phyloP scores from a whole-genome alignment of 2,329 filamentous ascomycete species.

The Aspergillus phoenicis region DNA sequence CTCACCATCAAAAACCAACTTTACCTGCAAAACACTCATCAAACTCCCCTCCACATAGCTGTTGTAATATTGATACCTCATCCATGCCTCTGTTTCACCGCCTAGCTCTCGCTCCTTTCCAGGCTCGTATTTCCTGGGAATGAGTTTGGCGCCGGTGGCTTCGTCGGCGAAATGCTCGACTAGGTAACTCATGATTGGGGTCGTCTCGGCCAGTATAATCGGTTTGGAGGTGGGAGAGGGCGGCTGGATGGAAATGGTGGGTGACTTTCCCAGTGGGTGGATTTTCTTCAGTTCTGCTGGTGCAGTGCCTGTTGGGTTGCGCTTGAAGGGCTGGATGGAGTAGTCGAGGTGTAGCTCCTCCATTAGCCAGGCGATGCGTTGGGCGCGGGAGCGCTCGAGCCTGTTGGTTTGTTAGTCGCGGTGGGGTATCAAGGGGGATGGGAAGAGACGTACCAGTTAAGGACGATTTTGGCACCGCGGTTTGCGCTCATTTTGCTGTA shows the following conservation, averaged over 20 bases:
- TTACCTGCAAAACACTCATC: conserved; percentile 70
- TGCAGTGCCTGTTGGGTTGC: conserved; percentile 64
- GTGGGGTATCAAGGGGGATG: neutral
- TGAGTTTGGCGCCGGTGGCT: conserved; percentile 37
- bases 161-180: conserved; percentile 62
- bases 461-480: conserved; percentile 57
- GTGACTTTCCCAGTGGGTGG: conserved; percentile 86
- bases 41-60: conserved; percentile 85
- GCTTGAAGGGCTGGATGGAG: conserved; percentile 77
- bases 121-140: conserved; percentile 54
- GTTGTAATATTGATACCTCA: conserved; percentile 69
- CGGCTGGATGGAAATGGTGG: conserved; percentile 68
- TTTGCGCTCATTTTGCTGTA: conserved; percentile 20
- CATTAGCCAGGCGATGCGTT: conserved; percentile 82
- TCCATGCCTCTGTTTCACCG: conserved; percentile 62
- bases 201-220: conserved; percentile 77
- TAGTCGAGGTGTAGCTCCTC: conserved; percentile 80
- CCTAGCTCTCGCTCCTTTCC: conserved; percentile 59
- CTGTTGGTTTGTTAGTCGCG: conserved; percentile 48
- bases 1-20: conserved; percentile 63
- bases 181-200: conserved; percentile 78
- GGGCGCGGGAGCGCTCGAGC: conserved; percentile 80
- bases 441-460: conserved; percentile 59
- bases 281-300: conserved; percentile 74
- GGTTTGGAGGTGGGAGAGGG: conserved; percentile 46